These are phyloP conservation scores for Didymella arachidicola DNA, from an alignment of 2,329 filamentous ascomycete genomes.

Conservation along the genomic window DNA sequence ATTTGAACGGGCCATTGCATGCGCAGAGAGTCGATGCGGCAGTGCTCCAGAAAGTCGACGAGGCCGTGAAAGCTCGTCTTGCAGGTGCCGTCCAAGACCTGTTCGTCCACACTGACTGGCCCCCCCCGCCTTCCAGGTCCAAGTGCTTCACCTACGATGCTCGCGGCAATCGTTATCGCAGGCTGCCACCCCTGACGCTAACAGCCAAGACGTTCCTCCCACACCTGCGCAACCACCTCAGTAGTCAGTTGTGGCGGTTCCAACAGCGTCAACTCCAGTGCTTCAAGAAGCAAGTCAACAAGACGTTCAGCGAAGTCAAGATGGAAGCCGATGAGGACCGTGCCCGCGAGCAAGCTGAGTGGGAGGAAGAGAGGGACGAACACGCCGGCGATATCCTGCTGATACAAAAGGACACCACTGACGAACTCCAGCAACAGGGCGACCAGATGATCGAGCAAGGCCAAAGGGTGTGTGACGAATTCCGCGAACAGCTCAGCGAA, in stretches of 20 bases:
- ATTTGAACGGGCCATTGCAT: neutral
- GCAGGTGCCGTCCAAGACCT: neutral
- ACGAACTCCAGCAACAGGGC: neutral
- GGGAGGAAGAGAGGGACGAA: neutral
- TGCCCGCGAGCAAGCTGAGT: neutral
- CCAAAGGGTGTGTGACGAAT: too few relatives aligned
- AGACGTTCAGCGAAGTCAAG: neutral
- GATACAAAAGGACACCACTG: neutral
- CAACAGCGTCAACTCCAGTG: neutral
- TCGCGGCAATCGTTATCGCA: neutral
- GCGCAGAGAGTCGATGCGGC: neutral
- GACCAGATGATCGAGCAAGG: neutral
- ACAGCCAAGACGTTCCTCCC: neutral
- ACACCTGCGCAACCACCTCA: conserved; percentile 1
- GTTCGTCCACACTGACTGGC: neutral
- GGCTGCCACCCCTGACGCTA: neutral
- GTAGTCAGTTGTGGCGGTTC: neutral
- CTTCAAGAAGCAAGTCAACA: neutral
- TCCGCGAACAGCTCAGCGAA: neutral
- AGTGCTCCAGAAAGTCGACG: neutral
- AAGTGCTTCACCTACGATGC: neutral
- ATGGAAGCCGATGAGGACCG: neutral
- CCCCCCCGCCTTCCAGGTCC: neutral
- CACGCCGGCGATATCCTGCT: neutral
- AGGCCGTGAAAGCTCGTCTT: neutral